Evolutionary conservation across 768 basidiomycete species (phyloP), one percentile per base, ranked within the genome.

Genomic region (Thelephora aurantiotincta): DNA sequence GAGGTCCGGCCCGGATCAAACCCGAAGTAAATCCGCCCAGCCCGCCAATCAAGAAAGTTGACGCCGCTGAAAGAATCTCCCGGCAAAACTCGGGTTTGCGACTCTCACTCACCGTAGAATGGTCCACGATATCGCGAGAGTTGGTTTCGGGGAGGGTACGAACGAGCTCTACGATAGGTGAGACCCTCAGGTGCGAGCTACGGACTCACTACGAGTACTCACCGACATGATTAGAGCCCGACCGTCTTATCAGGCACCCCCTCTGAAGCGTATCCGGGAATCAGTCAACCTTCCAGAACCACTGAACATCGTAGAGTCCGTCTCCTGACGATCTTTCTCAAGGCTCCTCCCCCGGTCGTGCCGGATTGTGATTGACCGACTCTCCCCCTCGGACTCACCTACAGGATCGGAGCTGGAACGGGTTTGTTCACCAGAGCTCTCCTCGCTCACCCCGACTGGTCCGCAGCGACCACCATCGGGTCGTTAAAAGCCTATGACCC

Each of bases 381-480:
- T n/a, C n/a, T n/a, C n/a, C 41, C 45, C 47, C 53, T 44, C 51
- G 7, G n/a, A 22, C 41, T 3, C 43, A 34, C 60, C 42, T 43
- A 48, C 53, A 90, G 86, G 58, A 73, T 88, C 30, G 91, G 89
- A 11, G 67, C 82, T 5, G 91, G 91, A 20, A 92, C 89, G 1
- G 91, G 91, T 12, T 78, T 96, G 47, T 94, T 92, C 62, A 88
- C 90, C 11, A 77, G 88, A 9, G 81, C 88, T 2, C 62, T 94
- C 19, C 67, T 93, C 35, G 72, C 75, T 5, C 73, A 86, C 60
- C 67, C 70, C 14, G 71, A 68, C 35, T 80, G 74, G 74, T 55
- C 72, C 14, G 26, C 4, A 9, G 9, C 26, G 26, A 57, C 61
- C 37, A 60, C 58, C 48, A 67, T 91, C 43, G 66, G 65, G 23